Evolutionary conservation across 2,329 filamentous ascomycete species (phyloP), one percentile per base, ranked within the genome.

Genomic region (Coniella lustricola): DNA sequence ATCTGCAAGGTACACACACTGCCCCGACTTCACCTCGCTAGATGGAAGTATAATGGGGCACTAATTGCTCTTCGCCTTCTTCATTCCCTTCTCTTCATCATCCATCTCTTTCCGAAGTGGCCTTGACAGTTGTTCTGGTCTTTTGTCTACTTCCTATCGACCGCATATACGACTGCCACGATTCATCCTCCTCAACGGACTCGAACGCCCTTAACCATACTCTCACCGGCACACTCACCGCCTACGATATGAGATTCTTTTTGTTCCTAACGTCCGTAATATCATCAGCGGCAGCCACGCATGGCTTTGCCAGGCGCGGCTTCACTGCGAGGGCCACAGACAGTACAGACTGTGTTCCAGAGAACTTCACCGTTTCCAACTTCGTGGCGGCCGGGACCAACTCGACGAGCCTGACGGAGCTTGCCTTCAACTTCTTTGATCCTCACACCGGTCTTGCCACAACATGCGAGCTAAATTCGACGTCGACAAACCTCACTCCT

Each of bases 391-490:
- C 56, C 54, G 44, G 44, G 29, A 20, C 34, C 3, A 39, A 51
- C 50, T 8, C 56, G 59, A 13, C 64, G n/a, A 47, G 29, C 20
- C 55, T 66, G 49, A 65, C 57, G 16, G 58, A 57, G 7, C 58
- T 70, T 52, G 55, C 64, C 46, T 76, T 76, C 54, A 57, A 51
- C 44, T 76, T 67, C 58, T 44, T 58, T 34, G 71, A 75, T 55
- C 41, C 58, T 10, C 60, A 56, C n/a, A 74, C 71, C 16, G 54
- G 57, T 2, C 57, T 71, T 41, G 56, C 58, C n/a, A 72, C 72
- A 9, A 50, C 53, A 1, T 77, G 74, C 60, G 60, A 64, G 33
- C 67, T 64, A 57, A 72, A 76, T 57, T 61, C 64, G 16, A 66
- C 64, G 7, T 74, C 72, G 3, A 54, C 54, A 32, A 62, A 69